These are phyloP conservation scores for Fusarium torulosum DNA, from an alignment of 2,329 filamentous ascomycete species.

Conservation along the genomic window DNA sequence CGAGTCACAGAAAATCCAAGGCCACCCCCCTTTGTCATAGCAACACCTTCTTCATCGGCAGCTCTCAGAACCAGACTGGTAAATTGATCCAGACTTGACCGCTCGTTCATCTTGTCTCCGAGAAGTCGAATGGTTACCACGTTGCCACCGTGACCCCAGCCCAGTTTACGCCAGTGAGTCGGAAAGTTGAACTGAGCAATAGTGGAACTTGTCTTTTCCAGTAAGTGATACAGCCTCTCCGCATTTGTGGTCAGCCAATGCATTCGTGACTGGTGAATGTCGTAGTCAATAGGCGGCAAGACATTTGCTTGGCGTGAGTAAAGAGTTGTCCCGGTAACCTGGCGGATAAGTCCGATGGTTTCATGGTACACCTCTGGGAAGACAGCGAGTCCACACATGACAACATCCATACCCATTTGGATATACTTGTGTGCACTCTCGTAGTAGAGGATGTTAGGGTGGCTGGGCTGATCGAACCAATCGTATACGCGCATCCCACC, in stretches of 20 bases:
- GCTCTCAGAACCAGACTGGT: conserved; percentile 28
- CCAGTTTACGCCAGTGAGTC: conserved; percentile 32
- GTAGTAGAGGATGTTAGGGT: conserved; percentile 25
- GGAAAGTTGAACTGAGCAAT: conserved; percentile 31
- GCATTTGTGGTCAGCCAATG: conserved; percentile 26
- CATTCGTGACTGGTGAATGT: conserved; percentile 26
- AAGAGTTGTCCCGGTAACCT: conserved; percentile 25
- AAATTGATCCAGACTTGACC: conserved; percentile 32
- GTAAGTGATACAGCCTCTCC: conserved; percentile 19
- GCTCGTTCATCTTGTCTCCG: conserved; percentile 35
- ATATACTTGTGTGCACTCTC: conserved; percentile 31
- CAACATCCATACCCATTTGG: conserved; percentile 30
- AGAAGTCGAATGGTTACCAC: conserved; percentile 32
- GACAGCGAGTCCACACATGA: conserved; percentile 29
- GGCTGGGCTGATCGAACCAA: conserved; percentile 22
- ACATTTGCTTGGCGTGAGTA: conserved; percentile 29
- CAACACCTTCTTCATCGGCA: conserved; percentile 33
- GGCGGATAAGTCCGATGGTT: conserved; percentile 24
- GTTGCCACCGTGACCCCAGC: conserved; percentile 38
- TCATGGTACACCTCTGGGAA: conserved; percentile 21
- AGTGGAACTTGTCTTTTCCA: conserved; percentile 18
- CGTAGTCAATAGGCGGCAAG: conserved; percentile 23
- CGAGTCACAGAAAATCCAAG: conserved; percentile 37
- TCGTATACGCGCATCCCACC: conserved; percentile 24
- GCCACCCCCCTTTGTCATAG: conserved; percentile 38